These are phyloP conservation scores for Colletotrichum spaethianum DNA, from an alignment of 2,329 filamentous ascomycete genomes.

Conservation along the genomic window DNA sequence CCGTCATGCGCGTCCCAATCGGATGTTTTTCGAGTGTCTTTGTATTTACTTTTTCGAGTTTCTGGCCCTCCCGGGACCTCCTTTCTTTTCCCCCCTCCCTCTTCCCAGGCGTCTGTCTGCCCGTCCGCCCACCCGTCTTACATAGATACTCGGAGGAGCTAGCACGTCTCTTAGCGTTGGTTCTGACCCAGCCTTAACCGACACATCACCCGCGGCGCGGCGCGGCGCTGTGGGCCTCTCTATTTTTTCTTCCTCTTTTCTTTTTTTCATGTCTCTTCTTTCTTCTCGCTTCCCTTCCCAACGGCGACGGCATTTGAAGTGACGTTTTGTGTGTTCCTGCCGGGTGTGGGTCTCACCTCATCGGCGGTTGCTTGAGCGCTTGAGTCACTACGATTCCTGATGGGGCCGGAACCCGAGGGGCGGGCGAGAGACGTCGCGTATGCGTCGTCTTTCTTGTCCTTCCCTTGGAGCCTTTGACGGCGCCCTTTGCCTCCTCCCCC, in stretches of 20 bases:
- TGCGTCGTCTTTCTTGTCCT: too few species aligned
- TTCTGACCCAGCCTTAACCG: conserved; percentile 1
- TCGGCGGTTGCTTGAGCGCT: background rate
- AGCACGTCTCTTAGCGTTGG: background rate
- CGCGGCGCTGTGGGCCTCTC: background rate
- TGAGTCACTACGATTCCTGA: background rate
- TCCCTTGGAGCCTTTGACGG: too few species aligned
- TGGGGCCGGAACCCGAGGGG: background rate
- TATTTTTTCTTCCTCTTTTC: background rate
- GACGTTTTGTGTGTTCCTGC: background rate
- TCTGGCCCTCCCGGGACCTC: background rate
- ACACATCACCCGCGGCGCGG: conserved; percentile 5
- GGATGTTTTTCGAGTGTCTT: conserved; percentile 8
- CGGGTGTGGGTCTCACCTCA: background rate
- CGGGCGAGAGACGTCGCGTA: background rate
- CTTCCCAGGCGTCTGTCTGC: background rate
- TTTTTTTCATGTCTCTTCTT: background rate
- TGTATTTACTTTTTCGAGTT: background rate
- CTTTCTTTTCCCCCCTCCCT: background rate
- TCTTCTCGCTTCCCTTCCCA: background rate
- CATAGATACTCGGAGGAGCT: too few species aligned
- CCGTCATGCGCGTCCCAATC: conserved; percentile 12
- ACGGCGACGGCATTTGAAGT: background rate
- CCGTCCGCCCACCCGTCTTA: too few species aligned
- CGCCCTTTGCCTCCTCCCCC: too few species aligned